These are phyloP conservation scores for Blechomonas ayalai DNA, from an alignment of 208 protist species.

Conservation along the genomic window DNA sequence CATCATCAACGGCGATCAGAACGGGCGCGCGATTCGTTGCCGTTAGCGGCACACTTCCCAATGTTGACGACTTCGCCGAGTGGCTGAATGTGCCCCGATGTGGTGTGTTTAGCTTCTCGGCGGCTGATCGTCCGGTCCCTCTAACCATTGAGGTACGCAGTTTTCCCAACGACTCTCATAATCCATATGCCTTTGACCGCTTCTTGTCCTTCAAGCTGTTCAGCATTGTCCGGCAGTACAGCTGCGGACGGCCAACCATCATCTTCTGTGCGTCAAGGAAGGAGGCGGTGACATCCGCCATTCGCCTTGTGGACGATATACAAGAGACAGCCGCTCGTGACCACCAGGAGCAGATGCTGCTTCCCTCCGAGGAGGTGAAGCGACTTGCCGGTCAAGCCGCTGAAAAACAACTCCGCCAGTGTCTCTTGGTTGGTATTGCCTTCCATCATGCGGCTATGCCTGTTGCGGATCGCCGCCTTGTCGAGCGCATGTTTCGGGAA, in stretches of 20 bases:
- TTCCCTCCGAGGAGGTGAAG: constrained; percentile 28
- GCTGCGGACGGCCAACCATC: constrained; percentile 67
- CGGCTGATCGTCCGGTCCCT: constrained; percentile 69
- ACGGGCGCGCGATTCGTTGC: constrained; percentile 67
- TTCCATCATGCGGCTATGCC: constrained; percentile 87
- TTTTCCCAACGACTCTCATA: constrained; percentile 59
- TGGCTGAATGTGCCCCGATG: constrained; percentile 66
- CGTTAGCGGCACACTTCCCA: constrained; percentile 91
- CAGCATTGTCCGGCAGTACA: constrained; percentile 59
- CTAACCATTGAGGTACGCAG: constrained; percentile 65
- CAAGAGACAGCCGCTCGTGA: constrained; percentile 23
- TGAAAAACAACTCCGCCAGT: constrained; percentile 64
- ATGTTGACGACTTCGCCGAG: constrained; percentile 82
- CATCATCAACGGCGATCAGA: constrained; percentile 1
- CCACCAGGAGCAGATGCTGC: constrained; percentile 16
- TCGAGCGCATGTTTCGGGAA: constrained; percentile 84
- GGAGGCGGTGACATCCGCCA: constrained; percentile 54
- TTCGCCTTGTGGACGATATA: constrained; percentile 50
- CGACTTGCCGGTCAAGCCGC: constrained; percentile 20
- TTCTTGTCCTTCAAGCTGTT: constrained; percentile 89
- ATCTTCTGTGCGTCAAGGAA: constrained; percentile 89
- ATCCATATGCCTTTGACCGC: constrained; percentile 86
- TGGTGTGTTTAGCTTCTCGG: constrained; percentile 57
- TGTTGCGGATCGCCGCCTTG: constrained; percentile 51
- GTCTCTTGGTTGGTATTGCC: constrained; percentile 65